These are phyloP conservation scores for Xylaria sp. DNA, from an alignment of 2,329 filamentous ascomycete genomes.

Conservation along the genomic window DNA sequence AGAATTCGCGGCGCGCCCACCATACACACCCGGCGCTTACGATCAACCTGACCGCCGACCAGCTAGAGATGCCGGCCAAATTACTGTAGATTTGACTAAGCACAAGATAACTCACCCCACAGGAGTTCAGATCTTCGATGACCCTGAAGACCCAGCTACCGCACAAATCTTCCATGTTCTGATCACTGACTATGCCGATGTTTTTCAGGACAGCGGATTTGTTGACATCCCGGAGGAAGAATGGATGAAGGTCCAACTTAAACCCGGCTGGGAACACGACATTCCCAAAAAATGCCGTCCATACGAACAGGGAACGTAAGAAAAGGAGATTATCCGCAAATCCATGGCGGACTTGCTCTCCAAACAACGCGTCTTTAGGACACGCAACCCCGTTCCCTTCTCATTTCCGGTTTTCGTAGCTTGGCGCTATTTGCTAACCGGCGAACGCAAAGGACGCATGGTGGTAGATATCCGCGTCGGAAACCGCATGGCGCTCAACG, in stretches of 20 bases:
- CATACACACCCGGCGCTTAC: neutral
- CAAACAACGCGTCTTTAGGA: neutral
- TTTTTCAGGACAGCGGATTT: neutral
- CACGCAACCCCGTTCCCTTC: neutral
- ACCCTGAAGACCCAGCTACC: neutral
- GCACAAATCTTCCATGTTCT: neutral
- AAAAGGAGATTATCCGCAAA: neutral
- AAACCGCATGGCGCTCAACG: neutral
- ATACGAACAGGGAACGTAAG: neutral
- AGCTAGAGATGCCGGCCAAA: neutral
- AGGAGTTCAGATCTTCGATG: neutral
- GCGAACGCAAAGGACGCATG: neutral
- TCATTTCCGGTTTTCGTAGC: neutral
- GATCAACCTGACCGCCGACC: neutral
- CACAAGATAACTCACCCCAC: neutral
- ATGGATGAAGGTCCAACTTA: neutral
- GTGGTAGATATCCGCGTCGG: neutral
- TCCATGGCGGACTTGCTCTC: neutral
- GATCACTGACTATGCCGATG: neutral
- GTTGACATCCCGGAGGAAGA: neutral
- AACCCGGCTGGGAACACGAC: neutral
- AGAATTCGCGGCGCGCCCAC: neutral
- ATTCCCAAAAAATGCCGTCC: neutral
- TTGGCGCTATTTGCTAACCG: neutral
- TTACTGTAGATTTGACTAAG: neutral